phyloP scores from a whole-genome alignment of 306 rosid genomes.

The Carpinus fangiana region DNA sequence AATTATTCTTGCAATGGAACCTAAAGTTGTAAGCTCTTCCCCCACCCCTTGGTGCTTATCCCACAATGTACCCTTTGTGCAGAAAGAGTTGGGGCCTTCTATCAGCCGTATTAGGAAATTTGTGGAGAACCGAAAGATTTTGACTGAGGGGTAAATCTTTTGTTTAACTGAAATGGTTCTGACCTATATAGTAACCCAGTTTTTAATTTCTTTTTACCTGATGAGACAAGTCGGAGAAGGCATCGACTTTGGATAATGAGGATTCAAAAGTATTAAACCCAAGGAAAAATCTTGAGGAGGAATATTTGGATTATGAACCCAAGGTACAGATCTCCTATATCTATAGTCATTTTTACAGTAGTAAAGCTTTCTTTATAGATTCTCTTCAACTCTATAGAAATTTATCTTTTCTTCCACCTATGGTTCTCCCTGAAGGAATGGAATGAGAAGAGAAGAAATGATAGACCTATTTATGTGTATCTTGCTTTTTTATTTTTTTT shows the following conservation, averaged over 20 bases:
- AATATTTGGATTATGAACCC: constrained; percentile 79
- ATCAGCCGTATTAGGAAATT: constrained; percentile 61
- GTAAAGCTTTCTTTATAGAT: constrained; percentile 4
- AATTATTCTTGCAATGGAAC: constrained; percentile 19
- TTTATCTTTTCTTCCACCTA: constrained; percentile 4
- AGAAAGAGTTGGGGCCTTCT: constrained; percentile 91
- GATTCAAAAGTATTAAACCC: constrained; percentile 63
- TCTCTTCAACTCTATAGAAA: constrained; percentile 4
- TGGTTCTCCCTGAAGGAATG: constrained; percentile 20
- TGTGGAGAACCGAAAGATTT: constrained; percentile 75
- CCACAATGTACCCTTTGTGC: constrained; percentile 37
- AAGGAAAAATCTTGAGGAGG: constrained; percentile 86
- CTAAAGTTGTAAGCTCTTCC: constrained; percentile 2
- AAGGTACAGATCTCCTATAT: constrained; percentile 51
- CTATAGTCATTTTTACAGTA: background rate
- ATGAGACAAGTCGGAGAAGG: constrained; percentile 54
- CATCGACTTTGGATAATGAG: constrained; percentile 48
- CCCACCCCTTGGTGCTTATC: background rate
- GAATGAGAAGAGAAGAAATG: background rate
- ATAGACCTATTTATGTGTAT: background rate
- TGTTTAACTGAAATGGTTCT: constrained; percentile 21
- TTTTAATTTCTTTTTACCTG: constrained; percentile 30
- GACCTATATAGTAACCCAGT: constrained; percentile 16
- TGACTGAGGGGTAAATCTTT: constrained; percentile 60
- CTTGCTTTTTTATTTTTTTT: constrained; percentile 23